Evolutionary conservation across 2,329 filamentous ascomycete species (phyloP).

Genomic region (Lecanosticta acicola): DNA sequence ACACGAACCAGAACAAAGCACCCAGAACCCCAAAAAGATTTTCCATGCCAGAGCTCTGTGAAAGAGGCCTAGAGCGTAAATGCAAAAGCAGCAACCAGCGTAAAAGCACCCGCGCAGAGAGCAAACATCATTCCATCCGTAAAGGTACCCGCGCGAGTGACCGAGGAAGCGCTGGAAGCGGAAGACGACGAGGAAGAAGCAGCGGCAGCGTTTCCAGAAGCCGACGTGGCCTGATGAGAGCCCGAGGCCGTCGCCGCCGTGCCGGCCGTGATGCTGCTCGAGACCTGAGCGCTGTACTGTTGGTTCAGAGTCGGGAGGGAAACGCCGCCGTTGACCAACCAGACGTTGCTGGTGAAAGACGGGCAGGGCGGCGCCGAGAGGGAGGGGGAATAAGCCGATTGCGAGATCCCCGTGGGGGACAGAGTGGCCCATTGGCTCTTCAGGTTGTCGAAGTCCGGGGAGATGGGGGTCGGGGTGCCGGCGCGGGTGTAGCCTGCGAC

Average conservation of each 20-base stretch:
- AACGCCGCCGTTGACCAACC: conserved; percentile 67
- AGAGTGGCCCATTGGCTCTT: conserved; percentile 69
- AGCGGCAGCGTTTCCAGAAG: background rate
- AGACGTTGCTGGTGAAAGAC: conserved; percentile 59
- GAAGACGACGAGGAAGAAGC: background rate
- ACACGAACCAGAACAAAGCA: too few species aligned
- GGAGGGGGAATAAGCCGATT: conserved; percentile 59
- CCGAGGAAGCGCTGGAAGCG: background rate
- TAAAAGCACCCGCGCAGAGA: background rate
- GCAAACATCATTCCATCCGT: background rate
- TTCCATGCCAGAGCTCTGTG: too few species aligned
- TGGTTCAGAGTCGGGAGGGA: conserved; percentile 62
- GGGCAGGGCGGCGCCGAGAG: conserved; percentile 65
- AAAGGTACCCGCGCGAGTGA: background rate
- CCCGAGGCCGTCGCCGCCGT: background rate
- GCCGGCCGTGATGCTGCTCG: conserved; percentile 8
- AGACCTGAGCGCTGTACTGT: conserved; percentile 9
- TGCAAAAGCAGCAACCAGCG: background rate
- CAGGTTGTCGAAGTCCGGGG: conserved; percentile 73
- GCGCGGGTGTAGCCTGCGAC: conserved; percentile 63
- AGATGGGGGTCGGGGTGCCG: conserved; percentile 67
- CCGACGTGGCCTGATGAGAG: background rate
- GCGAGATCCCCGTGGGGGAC: conserved; percentile 61
- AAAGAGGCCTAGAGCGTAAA: too few species aligned
- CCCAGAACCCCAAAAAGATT: too few species aligned